These are phyloP conservation scores for Colletotrichum sp. DNA, from an alignment of 2,329 filamentous ascomycete species.

Conservation along the genomic window DNA sequence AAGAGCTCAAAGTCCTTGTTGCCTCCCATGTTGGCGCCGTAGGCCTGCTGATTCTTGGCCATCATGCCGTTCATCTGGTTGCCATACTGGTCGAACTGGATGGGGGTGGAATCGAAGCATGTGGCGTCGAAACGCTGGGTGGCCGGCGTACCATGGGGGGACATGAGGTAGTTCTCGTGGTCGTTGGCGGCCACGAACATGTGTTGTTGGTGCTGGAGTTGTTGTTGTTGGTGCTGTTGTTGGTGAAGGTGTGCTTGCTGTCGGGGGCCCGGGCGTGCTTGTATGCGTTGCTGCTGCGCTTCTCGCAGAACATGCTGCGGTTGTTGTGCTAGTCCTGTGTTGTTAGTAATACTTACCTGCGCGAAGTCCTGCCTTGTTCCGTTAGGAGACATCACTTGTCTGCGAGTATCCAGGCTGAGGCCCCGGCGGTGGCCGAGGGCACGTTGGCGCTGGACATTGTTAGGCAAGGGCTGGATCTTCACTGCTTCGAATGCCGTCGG, in stretches of 20 bases:
- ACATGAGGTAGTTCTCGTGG: constrained; percentile 62
- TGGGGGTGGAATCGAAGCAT: constrained; percentile 45
- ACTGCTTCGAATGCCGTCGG: constrained; percentile 78
- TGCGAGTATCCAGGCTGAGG: constrained; percentile 80
- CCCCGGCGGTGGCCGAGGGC: constrained; percentile 75
- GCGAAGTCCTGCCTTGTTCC: constrained; percentile 52
- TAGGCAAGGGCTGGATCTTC: constrained; percentile 70
- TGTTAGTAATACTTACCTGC: constrained; percentile 60
- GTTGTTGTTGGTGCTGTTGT: constrained; percentile 38
- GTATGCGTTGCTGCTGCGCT: constrained; percentile 84
- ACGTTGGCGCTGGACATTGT: constrained; percentile 48
- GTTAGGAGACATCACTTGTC: constrained; percentile 54
- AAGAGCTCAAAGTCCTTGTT: constrained; percentile 58
- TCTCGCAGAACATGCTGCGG: constrained; percentile 85
- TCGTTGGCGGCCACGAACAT: constrained; percentile 34
- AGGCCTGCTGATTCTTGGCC: constrained; percentile 51
- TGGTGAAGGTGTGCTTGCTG: constrained; percentile 36
- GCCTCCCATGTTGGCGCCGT: constrained; percentile 43
- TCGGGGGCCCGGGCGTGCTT: constrained; percentile 73
- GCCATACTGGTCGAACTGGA: constrained; percentile 54
- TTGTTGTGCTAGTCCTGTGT: constrained; percentile 57
- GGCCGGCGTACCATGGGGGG: constrained; percentile 61
- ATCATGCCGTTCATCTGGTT: constrained; percentile 49
- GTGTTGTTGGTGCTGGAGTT: constrained; percentile 29
- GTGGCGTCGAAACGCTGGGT: constrained; percentile 56